Evolutionary conservation across 2,329 filamentous ascomycete species (phyloP).

Genomic region (Simplicillium aogashimaense): DNA sequence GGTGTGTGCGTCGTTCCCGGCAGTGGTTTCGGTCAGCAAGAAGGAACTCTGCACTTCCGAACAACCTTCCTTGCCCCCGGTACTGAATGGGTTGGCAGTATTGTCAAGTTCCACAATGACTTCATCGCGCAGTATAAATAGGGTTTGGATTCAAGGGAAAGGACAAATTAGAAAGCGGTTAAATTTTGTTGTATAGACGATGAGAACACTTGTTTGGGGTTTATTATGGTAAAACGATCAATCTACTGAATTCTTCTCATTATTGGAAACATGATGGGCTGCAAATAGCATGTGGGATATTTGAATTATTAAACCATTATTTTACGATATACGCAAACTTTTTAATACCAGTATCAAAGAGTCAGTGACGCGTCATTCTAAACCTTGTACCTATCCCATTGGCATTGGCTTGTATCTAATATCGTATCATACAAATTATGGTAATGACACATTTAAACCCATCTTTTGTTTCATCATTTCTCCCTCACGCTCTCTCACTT

Average conservation of each 20-base stretch:
- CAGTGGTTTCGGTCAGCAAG: conserved; percentile 87
- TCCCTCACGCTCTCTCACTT: conserved; percentile 71
- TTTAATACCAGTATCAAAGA: no score
- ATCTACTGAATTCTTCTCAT: no score
- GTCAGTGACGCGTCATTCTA: neutral
- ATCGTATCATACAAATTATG: conserved; percentile 19
- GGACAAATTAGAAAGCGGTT: no score
- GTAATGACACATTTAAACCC: neutral
- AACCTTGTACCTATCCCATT: conserved; percentile 3
- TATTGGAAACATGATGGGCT: no score
- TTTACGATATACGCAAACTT: no score
- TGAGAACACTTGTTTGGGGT: neutral
- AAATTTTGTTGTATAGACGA: neutral
- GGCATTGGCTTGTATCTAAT: conserved; percentile 17
- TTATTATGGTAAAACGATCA: no score
- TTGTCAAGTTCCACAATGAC: conserved; percentile 81
- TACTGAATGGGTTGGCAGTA: conserved; percentile 83
- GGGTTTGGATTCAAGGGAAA: conserved; percentile 6
- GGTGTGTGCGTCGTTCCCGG: conserved; percentile 92
- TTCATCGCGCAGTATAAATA: conserved; percentile 76
- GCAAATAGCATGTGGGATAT: no score
- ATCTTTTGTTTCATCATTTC: neutral
- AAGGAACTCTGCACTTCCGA: conserved; percentile 84
- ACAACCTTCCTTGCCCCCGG: conserved; percentile 96
- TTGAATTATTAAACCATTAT: no score